Base-by-base conservation (phyloP, 106 monocot species). In the Triglochin maritima region DNA sequence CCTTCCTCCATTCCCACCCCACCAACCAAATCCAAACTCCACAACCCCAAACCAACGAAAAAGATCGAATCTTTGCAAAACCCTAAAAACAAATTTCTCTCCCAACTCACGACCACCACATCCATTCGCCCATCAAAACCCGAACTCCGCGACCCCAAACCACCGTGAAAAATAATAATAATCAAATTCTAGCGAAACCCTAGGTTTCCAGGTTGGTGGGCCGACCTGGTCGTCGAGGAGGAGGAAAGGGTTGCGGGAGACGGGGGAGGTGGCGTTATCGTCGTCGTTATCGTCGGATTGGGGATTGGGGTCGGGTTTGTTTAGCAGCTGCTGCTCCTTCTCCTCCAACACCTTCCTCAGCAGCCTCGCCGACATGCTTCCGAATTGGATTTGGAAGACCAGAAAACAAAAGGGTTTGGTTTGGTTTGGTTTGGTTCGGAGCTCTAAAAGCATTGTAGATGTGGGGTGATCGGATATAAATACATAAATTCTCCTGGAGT, bases 221-320 rank as follows among this genome's bases (percentile, higher is more conserved):
- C 12, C 5, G 7, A 77, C 81, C 81, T 81, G 76, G 53, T 72
- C 72, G 57, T 68, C 72, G 56, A 81, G 77, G 46, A 81, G 81
- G 49, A 77, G 76, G 68, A 81, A 81, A 46, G 71, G 81, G 57
- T 81, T 81, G 63, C 72, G 72, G 41, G 58, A 81, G 17, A 77
- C 63, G 9, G 72, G 57, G 46, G 44, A 57, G 29, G 63, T 46
- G 53, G 10, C 54, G 3, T 54, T 65, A 3, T 80, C 80, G 9
- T 66, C 65, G 17, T 13, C 74, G 29, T 47, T 71, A 0, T 8
- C 56, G n/a, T 63, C 73, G 4, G 3, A 2, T 12, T 50, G 62
- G 9, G 11, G 63, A 52, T 3, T 54, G 10, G 67, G 43, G 4
- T 5, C 2, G 10, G 54, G 50, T 7, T 10, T n/a, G 14, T 3